Conservation (phyloP, 257 asterid genomes). For the Cruciata laevipes region DNA sequence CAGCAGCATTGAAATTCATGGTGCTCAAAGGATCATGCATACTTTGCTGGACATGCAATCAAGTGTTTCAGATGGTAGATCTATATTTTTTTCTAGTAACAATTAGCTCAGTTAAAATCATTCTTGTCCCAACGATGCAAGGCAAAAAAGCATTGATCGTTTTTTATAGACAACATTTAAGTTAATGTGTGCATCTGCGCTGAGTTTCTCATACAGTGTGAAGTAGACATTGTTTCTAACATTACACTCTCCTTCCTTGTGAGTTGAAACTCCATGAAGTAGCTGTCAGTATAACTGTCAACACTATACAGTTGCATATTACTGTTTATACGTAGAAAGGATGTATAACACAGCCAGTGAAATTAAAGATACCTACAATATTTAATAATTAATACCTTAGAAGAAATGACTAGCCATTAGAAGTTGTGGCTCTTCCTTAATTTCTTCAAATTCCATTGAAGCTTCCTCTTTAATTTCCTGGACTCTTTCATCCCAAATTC, state of each 20-base stretch:
- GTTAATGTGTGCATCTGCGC: neutral
- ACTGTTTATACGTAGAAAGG: neutral
- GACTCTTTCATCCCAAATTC: constrained; percentile 72
- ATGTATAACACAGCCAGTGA: neutral
- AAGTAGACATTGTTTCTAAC: neutral
- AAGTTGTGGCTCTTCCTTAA: constrained; percentile 65
- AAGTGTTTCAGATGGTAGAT: neutral
- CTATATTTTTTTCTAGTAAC: neutral
- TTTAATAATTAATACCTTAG: constrained; percentile 14
- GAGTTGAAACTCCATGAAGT: neutral
- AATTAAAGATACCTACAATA: neutral
- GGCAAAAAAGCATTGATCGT: neutral
- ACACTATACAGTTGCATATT: neutral
- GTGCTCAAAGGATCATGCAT: neutral
- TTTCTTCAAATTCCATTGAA: constrained; percentile 51
- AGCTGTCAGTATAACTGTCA: neutral
- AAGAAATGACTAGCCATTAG: constrained; percentile 84
- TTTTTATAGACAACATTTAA: neutral
- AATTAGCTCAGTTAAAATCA: neutral
- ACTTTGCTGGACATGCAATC: neutral
- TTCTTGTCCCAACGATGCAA: neutral
- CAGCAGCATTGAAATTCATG: neutral
- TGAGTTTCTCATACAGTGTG: neutral
- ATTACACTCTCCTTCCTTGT: neutral
- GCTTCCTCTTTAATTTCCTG: constrained; percentile 57